Evolutionary conservation across 1,284 basidiomycete genomes (phyloP), one percentile per base, ranked within the genome.

Genomic region (Trichosporon sp.): DNA sequence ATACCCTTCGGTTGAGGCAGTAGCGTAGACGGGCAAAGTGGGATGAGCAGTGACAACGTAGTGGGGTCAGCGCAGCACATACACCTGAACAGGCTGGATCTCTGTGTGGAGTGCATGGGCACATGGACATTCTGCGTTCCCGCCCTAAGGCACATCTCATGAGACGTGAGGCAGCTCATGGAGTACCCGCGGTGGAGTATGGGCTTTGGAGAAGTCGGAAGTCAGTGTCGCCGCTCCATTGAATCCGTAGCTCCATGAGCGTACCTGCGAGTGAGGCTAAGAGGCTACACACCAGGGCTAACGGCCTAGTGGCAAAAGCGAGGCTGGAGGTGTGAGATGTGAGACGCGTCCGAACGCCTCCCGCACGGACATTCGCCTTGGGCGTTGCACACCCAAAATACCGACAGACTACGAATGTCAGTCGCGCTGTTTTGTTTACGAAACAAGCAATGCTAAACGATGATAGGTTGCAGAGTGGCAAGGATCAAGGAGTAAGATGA

Each of bases 311-410:
- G n/a, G 51, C 51, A 19, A 54, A 10, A 26, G 26, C 8, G 11
- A 54, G 51, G 21, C 51, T 54, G 51, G 56, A 26, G 26, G 26
- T 26, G 26, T 26, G 26, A 26, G 16, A 32, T 37, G 4, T 32
- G 31, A 37, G 31, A 63, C 59, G 59, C 32, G 59, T 63, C 59
- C 16, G 31, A 35, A 16, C 16, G 31, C 59, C 31, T 16, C 59
- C 59, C 10, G 59, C 59, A 63, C 59, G 59, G 59, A n/a, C 59
- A 35, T 37, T 35, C 16, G 14, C 59, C 59, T n/a, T 63, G 31
- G 59, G 59, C 59, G 59, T 63, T 12, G 59, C 32, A 63, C 59
- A 63, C 7, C 26, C 26, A 26, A 26, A 26, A 16, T 35, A 63
- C 31, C 31, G 31, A 63, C 32, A n/a, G 32, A 35, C 56, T n/a